A percentile compares a stretch with the other conserved stretches of the same genome.
Evolutionary conservation across 192 early-diverging fungal genomes (phyloP).

Genomic region (Chytriomyces confervae): DNA sequence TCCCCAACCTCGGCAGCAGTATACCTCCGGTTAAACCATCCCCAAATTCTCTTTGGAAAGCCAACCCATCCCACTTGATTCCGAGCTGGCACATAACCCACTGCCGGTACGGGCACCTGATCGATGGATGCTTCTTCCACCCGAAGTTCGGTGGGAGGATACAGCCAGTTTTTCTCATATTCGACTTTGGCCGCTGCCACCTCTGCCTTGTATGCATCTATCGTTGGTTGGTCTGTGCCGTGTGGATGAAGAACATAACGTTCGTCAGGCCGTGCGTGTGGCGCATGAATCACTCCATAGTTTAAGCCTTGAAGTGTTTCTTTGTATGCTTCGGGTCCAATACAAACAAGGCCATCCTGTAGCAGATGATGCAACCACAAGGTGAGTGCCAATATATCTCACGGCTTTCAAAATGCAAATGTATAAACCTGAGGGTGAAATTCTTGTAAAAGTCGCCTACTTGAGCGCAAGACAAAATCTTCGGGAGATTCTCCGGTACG

Average conservation of each 20-base stretch:
- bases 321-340: constrained; percentile 28
- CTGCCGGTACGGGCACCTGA: not conserved
- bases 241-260: constrained; percentile 23
- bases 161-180: constrained; percentile 8
- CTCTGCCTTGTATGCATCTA: constrained; percentile 15
- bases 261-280: not conserved
- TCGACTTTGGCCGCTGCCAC: constrained; percentile 10
- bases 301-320: constrained; percentile 28
- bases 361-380: not conserved
- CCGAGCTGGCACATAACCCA: constrained; percentile 15
- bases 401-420: not conserved
- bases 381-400: not conserved
- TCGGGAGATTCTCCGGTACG: constrained; percentile 8
- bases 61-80: constrained; percentile 26
- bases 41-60: not conserved
- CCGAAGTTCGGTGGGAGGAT: not conserved
- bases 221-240: not conserved
- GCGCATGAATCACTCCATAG: not conserved
- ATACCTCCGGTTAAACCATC: constrained; percentile 17
- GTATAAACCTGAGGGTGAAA: constrained; percentile 19
- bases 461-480: constrained; percentile 16
- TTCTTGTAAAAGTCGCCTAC: not conserved
- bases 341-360: constrained; percentile 23
- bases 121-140: not conserved
- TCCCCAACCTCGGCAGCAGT: constrained; percentile 10